These are phyloP conservation scores for Coniella vitis DNA, from an alignment of 2,329 filamentous ascomycete genomes.

Conservation along the genomic window DNA sequence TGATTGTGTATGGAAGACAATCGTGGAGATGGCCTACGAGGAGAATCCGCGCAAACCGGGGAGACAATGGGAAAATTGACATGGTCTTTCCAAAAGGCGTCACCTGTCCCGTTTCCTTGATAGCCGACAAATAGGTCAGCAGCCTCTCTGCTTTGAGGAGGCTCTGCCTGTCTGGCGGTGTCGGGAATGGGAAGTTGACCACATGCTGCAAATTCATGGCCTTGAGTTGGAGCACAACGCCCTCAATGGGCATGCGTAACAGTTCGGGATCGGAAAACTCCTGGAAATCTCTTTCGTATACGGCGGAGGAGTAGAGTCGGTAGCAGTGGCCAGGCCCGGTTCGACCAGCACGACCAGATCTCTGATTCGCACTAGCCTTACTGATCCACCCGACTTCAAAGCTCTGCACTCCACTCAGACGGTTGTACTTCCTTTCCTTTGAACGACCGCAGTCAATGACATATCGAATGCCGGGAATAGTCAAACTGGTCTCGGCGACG, in stretches of 20 bases:
- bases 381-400: constrained; percentile 96
- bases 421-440: constrained; percentile 87
- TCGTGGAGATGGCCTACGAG: constrained; percentile 76
- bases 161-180: constrained; percentile 70
- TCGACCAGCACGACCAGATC: constrained; percentile 87
- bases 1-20: constrained; percentile 79
- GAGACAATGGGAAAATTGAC: constrained; percentile 82
- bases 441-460: constrained; percentile 91
- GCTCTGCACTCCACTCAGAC: constrained; percentile 84
- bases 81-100: constrained; percentile 75
- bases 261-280: constrained; percentile 87
- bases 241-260: constrained; percentile 84
- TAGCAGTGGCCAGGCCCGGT: constrained; percentile 97
- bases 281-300: constrained; percentile 84
- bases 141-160: constrained; percentile 80
- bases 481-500: constrained; percentile 93
- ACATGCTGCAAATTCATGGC: constrained; percentile 88
- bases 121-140: constrained; percentile 75
- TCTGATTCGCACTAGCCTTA: constrained; percentile 89
- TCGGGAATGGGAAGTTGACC: constrained; percentile 93
- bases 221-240: constrained; percentile 88
- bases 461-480: constrained; percentile 89
- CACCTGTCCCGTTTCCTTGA: constrained; percentile 65
- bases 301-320: constrained; percentile 84
- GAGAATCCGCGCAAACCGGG: constrained; percentile 87